Base-by-base conservation (phyloP, 2,329 filamentous ascomycete species). In the Capronia coronata region DNA sequence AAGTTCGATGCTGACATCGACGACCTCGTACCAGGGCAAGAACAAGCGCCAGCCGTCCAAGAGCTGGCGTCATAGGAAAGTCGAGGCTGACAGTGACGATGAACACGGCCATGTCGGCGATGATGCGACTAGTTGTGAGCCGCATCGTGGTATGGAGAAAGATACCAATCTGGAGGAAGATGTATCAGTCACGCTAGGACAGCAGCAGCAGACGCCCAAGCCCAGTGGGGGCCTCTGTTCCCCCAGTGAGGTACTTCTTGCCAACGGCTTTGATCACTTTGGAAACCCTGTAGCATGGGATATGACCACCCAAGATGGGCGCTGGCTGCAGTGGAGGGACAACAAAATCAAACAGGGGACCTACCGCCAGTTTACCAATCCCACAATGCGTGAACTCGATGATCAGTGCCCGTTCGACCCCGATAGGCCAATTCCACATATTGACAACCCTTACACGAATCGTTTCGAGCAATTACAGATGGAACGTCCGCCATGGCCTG, bases 311-410 rank as follows among this genome's bases (percentile, higher is more conserved):
- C 56, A 55, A 32, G 54, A 59, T 10, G 56, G 56, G 27, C 54
- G 56, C 9, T 59, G 56, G 56, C 51, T 57, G n/a, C 46, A 49
- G 2, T 57, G 56, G 54, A 46, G 56, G 48, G 56, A 59, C 37
- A 30, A n/a, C 19, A 56, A 59, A 25, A 47, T 52, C 14, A 48
- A 19, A 16, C 16, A 48, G 10, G 54, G 54, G 39, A 45, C 34
- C 9, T 19, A 39, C 11, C 22, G n/a, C 3, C 3, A 19, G 14
- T 44, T 47, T 22, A 19, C 9, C 23, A 48, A 46, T 22, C 48
- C 42, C 1, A 38, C 22, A 21, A 39, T 52, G 16, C 47, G 45
- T 14, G 49, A 54, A 19, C 41, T 55, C 4, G 14, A 59, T 22
- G 46, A 49, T 25, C 43, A 49, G 23, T 56, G 49, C 41, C 56